A percentile compares a stretch with the other conserved stretches of the same genome.
phyloP scores from a whole-genome alignment of 2,329 filamentous ascomycete species.

The Beauveria sp. region DNA sequence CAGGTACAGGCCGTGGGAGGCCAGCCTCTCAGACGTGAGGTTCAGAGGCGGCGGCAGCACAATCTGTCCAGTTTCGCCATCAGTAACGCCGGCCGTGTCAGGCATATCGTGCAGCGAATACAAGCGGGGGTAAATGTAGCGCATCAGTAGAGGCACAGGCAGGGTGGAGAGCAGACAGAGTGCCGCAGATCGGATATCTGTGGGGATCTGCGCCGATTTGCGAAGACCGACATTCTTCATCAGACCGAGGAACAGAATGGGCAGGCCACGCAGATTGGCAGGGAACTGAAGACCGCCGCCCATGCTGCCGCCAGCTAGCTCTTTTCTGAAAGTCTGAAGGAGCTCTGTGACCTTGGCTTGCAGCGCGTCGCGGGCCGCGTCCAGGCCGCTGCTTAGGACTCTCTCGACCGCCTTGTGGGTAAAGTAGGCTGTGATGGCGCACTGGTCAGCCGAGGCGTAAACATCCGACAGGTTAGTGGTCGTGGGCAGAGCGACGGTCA shows the following conservation, averaged over 20 bases:
- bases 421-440: constrained; percentile 88
- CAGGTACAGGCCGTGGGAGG: constrained; percentile 85
- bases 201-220: constrained; percentile 88
- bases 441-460: constrained; percentile 91
- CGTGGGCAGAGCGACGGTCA: constrained; percentile 88
- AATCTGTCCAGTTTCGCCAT: constrained; percentile 81
- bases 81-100: constrained; percentile 78
- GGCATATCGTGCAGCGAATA: constrained; percentile 96
- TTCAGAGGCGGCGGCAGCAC: constrained; percentile 78
- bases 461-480: constrained; percentile 85
- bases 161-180: constrained; percentile 91
- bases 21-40: constrained; percentile 79
- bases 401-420: constrained; percentile 96
- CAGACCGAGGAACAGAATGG: constrained; percentile 83
- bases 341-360: constrained; percentile 90
- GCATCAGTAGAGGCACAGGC: constrained; percentile 79
- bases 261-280: constrained; percentile 80
- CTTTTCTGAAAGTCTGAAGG: constrained; percentile 92
- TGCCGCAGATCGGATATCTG: constrained; percentile 86
- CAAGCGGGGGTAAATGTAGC: constrained; percentile 81
- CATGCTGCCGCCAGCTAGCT: constrained; percentile 91
- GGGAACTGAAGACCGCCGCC: constrained; percentile 92
- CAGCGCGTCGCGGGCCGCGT: constrained; percentile 82
- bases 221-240: constrained; percentile 95
- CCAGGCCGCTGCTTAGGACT: constrained; percentile 75